Evolutionary conservation across 2,329 filamentous ascomycete species (phyloP), one percentile per base, ranked within the genome.

Genomic region (Venturia pyrina): DNA sequence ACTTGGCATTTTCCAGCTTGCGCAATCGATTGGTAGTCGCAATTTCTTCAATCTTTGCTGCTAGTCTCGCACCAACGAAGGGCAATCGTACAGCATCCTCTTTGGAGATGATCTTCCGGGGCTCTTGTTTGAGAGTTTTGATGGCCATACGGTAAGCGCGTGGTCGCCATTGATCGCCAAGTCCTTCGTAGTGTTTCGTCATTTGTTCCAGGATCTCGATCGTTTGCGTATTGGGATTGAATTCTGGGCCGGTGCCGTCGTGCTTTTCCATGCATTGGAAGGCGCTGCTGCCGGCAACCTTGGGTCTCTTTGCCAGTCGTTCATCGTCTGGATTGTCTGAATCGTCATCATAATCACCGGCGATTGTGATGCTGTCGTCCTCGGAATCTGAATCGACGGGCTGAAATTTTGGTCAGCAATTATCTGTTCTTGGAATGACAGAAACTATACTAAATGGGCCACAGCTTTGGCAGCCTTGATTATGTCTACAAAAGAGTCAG

Each of bases 31-130:
- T 84, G 0, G 91, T 96, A 48, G 82, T 81, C 1, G 86, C 90
- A 56, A 97, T 96, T 73, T 97, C 93, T 71, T 95, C 90, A 68
- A 98, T 95, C 75, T 96, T 96, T 34, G 84, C 80, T 0, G 92
- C 92, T 1, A 97, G 78, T 0, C 90, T 83, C 13, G 80, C 71
- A 8, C 93, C 93, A 44, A 97, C 86, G 66, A 82, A 83, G 0
- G 86, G 85, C 0, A 97, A 80, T 1, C 77, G 75, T 13, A 82
- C 77, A 0, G 93, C 93, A 74, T 96, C 83, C 62, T 86, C 82
- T 66, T 84, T 86, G 0, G 88, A 93, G 4, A 76, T 79, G 67
- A 97, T 84, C 72, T 86, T 88, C 24, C 71, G 72, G 0, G 78
- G 73, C 68, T 93, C 88, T 61, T 85, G 87, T 57, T 85, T 85